Evolutionary conservation across 305 asterid species (phyloP).

Genomic region (Rubia balearica): DNA sequence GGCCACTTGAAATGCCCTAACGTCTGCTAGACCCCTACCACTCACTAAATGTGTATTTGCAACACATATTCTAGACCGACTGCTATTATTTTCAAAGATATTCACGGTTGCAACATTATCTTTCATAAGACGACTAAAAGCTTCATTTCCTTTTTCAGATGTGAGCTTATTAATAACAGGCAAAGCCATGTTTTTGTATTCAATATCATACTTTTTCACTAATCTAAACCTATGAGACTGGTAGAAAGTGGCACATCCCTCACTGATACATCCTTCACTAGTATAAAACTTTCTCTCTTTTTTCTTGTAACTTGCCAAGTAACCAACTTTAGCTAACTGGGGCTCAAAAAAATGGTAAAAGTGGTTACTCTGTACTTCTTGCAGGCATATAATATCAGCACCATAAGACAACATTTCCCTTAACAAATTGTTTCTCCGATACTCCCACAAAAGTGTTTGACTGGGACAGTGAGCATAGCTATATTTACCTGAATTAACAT

Average conservation of each 20-base stretch:
- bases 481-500: background rate
- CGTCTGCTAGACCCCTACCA: background rate
- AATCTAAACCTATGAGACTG: slow-evolving; percentile 9
- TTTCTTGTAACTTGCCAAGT: slow-evolving; percentile 16
- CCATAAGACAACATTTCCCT: slow-evolving; percentile 11
- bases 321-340: slow-evolving; percentile 17
- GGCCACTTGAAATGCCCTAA: background rate
- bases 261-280: background rate
- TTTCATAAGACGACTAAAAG: slow-evolving; percentile 7
- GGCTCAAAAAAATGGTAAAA: slow-evolving; percentile 19
- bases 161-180: slow-evolving; percentile 1
- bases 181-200: background rate
- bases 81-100: background rate
- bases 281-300: slow-evolving; percentile 9
- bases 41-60: slow-evolving; percentile 5
- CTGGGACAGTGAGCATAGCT: background rate
- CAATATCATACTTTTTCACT: slow-evolving; percentile 20
- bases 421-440: slow-evolving; percentile 13
- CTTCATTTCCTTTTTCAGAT: background rate
- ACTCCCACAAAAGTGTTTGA: background rate
- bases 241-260: slow-evolving; percentile 24
- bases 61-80: background rate
- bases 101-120: background rate
- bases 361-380: slow-evolving; percentile 23
- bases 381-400: slow-evolving; percentile 24